Percentiles rank a stretch among this genome's conserved stretches.
phyloP scores from a whole-genome alignment of 768 basidiomycete species.

The Antrodiella citrinella region DNA sequence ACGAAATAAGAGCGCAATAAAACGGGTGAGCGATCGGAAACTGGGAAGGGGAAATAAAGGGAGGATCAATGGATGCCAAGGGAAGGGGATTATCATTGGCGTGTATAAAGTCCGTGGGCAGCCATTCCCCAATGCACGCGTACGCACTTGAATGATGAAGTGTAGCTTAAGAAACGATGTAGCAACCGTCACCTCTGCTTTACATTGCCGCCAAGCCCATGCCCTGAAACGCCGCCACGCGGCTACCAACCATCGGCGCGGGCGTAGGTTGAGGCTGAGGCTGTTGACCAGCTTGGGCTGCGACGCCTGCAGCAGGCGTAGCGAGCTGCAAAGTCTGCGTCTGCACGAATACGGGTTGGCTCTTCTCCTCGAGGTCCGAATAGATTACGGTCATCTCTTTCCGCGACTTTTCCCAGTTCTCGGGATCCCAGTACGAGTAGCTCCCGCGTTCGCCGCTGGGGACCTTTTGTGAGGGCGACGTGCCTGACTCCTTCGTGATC shows the following conservation, averaged over 20 bases:
- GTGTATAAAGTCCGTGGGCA: neutral
- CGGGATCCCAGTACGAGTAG: slow-evolving; percentile 87
- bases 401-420: slow-evolving; percentile 69
- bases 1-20: neutral
- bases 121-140: neutral
- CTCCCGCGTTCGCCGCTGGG: slow-evolving; percentile 79
- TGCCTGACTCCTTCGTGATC: slow-evolving; percentile 85
- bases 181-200: slow-evolving; percentile 8
- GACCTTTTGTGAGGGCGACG: slow-evolving; percentile 67
- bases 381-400: slow-evolving; percentile 75
- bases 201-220: slow-evolving; percentile 46
- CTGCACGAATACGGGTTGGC: slow-evolving; percentile 47
- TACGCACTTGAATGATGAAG: neutral
- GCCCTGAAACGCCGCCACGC: slow-evolving; percentile 34
- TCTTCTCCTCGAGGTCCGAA: slow-evolving; percentile 69
- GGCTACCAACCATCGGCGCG: slow-evolving; percentile 3
- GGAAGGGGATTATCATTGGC: slow-evolving; percentile 2
- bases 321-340: slow-evolving; percentile 24
- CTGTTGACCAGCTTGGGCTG: slow-evolving; percentile 19
- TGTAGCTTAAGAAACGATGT: neutral
- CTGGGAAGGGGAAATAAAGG: neutral
- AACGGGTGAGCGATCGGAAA: neutral
- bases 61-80: neutral
- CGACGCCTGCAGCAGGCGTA: neutral
- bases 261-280: slow-evolving; percentile 19